Conservation (phyloP, 2,329 filamentous ascomycete genomes). For the Aureobasidium musti region DNA sequence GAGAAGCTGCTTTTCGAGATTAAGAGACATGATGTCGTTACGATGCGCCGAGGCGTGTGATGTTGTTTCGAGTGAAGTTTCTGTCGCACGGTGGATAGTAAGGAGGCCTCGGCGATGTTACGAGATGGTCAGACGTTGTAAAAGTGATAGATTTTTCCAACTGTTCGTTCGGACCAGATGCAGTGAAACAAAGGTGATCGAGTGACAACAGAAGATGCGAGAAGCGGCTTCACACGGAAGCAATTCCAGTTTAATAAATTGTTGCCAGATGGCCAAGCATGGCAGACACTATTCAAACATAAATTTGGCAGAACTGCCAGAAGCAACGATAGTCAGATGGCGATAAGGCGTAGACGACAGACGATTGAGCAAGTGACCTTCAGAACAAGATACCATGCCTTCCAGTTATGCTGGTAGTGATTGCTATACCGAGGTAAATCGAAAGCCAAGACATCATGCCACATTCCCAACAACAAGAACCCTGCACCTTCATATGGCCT, state of each 20-base stretch:
- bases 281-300: not conserved
- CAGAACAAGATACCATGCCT: not conserved
- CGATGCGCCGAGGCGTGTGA: not conserved
- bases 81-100: not conserved
- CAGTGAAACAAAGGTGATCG: not conserved
- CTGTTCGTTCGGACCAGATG: not conserved
- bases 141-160: not conserved
- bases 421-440: slow-evolving; percentile 16
- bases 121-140: not conserved
- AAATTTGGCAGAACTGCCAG: not conserved
- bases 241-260: slow-evolving; percentile 13
- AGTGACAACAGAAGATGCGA: slow-evolving; percentile 11
- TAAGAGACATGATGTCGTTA: slow-evolving; percentile 55
- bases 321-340: not conserved
- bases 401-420: not conserved
- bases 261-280: slow-evolving; percentile 15
- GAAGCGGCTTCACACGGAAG: slow-evolving; percentile 25
- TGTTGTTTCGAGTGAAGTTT: not conserved
- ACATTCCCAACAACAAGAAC: not conserved
- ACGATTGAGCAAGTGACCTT: not conserved
- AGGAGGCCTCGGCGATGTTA: not conserved
- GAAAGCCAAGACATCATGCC: not conserved
- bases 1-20: slow-evolving; percentile 77
- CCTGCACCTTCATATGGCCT: not conserved
- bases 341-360: not conserved